Conservation (phyloP, 257 asterid species). For the Perilla frutescens region DNA sequence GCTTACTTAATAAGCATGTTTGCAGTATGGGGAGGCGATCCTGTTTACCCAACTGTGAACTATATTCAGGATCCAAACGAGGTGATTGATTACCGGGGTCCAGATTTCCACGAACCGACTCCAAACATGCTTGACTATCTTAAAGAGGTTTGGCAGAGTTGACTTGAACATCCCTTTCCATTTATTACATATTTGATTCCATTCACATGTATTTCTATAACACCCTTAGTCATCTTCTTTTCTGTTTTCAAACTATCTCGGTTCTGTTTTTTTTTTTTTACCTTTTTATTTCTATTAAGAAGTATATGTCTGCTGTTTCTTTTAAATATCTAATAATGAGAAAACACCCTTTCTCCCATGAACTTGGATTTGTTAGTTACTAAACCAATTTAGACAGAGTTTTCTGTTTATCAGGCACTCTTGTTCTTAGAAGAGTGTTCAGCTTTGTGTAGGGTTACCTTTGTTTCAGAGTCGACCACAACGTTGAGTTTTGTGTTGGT, state of each 20-base stretch:
- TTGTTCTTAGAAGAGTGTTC: too few relatives aligned
- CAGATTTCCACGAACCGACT: conserved; percentile 98
- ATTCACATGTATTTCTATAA: not conserved
- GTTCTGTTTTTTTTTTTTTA: not conserved
- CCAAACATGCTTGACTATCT: conserved; percentile 89
- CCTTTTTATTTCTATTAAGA: not conserved
- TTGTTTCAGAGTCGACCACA: too few relatives aligned
- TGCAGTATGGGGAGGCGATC: conserved; percentile 99
- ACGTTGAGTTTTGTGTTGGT: too few relatives aligned
- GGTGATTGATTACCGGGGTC: conserved; percentile 93
- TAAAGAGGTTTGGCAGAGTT: conserved; percentile 74
- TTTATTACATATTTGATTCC: not conserved
- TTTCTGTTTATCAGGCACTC: not conserved
- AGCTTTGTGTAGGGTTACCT: too few relatives aligned
- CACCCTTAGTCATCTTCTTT: not conserved
- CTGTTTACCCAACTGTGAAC: conserved; percentile 94
- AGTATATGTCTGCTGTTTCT: not conserved
- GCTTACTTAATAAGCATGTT: conserved; percentile 15
- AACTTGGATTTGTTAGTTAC: not conserved
- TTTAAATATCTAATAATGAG: not conserved
- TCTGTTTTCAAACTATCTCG: not conserved
- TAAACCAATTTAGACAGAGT: not conserved
- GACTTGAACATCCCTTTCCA: conserved; percentile 16
- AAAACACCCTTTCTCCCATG: not conserved
- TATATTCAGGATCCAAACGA: conserved; percentile 96